Evolutionary conservation across 805 yeast species (phyloP).

Genomic region (Teunomyces cretensis): DNA sequence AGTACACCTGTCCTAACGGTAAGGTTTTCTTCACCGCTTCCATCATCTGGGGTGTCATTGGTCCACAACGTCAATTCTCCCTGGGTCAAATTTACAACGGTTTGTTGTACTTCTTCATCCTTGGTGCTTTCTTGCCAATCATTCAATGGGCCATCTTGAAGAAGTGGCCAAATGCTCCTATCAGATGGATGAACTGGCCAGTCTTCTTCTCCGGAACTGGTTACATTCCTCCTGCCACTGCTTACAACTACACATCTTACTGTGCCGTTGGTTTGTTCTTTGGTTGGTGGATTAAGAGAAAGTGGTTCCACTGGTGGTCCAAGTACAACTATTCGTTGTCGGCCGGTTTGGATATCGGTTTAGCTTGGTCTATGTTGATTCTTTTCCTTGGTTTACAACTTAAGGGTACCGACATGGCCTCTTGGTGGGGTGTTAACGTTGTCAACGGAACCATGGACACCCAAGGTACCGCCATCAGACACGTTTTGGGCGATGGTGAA

Average conservation of each 20-base stretch:
- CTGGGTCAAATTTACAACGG: slow-evolving; percentile 23
- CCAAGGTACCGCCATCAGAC: slow-evolving; percentile 31
- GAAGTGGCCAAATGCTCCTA: slow-evolving; percentile 41
- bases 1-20: slow-evolving; percentile 44
- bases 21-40: slow-evolving; percentile 43
- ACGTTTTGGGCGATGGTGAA: slow-evolving; percentile 36
- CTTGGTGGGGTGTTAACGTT: slow-evolving; percentile 71
- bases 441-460: slow-evolving; percentile 40
- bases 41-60: slow-evolving; percentile 45
- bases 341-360: slow-evolving; percentile 46
- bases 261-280: slow-evolving; percentile 37
- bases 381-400: slow-evolving; percentile 23
- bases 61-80: slow-evolving; percentile 22
- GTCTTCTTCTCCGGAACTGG: slow-evolving; percentile 51
- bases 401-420: slow-evolving; percentile 21
- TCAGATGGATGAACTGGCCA: slow-evolving; percentile 29
- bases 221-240: slow-evolving; percentile 72
- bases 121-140: slow-evolving; percentile 38
- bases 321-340: slow-evolving; percentile 47
- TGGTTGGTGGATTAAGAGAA: slow-evolving; percentile 39
- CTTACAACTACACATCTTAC: slow-evolving; percentile 62
- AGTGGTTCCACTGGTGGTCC: slow-evolving; percentile 44
- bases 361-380: slow-evolving; percentile 30
- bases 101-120: slow-evolving; percentile 37
- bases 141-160: slow-evolving; percentile 38